Evolutionary conservation across 129 eudicot genomes (phyloP), one percentile per base, ranked within the genome.

Genomic region (Apium graveolens): DNA sequence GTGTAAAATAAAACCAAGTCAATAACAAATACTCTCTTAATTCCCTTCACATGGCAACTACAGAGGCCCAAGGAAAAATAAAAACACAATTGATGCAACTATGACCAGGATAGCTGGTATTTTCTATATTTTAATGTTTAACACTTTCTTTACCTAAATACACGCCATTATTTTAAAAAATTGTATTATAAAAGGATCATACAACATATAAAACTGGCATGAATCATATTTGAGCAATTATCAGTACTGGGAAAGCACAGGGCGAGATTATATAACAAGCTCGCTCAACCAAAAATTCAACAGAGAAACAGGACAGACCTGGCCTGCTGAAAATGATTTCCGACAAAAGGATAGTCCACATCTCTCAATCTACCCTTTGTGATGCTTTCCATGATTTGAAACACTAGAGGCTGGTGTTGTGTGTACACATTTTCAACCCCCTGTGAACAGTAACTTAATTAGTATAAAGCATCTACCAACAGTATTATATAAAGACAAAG

Each of bases 391-490:
- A 95, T 92, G 31, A 87, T 95, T 82, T 91, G 98, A 80, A 85
- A 83, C 27, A 95, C 70, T 76, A 95, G 96, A 41, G 98, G 98
- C 82, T 95, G 98, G 88, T 95, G 98, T 82, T 95, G 98, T 71
- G 98, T 95, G 84, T 95, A 95, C n/a, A 95, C 98, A 81, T 95
- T 95, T 83, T 95, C 97, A 48, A 95, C 97, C 55, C 98, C 98
- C 98, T 94, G 83, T 46, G 70, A 83, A 57, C 16, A 80, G 45
- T 41, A 53, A 43, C 29, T 29, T 5, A 74, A 81, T 13, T 35
- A 66, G 78, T 78, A n/a, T 65, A 75, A 27, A 73, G 44, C 39
- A 73, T 51, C 78, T 7, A 38, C 38, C 31, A 34, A 48, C 49
- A 38, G 41, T 55, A 69, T 41, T 44, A 6, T 51, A 11, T 2